These are phyloP conservation scores for Entomortierella chlamydospora DNA, from an alignment of 192 early-diverging fungal species.

Conservation along the genomic window DNA sequence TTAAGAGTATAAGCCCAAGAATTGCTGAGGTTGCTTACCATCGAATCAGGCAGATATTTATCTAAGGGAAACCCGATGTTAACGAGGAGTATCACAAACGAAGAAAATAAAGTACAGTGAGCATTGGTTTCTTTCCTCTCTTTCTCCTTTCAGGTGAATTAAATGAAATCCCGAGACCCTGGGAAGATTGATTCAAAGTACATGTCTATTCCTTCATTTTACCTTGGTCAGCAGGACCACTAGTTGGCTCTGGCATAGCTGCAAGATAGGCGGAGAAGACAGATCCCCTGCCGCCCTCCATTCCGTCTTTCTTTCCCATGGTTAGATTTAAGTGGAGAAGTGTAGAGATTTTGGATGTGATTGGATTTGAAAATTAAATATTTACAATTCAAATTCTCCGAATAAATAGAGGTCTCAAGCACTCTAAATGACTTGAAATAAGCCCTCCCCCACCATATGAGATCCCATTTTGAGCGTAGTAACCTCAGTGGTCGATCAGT, in stretches of 20 bases:
- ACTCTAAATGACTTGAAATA: no score
- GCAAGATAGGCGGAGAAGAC: conserved; percentile 37
- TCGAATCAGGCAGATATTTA: conserved; percentile 38
- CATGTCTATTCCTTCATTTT: conserved; percentile 1
- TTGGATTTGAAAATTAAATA: no score
- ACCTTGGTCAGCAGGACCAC: no score
- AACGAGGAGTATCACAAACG: no score
- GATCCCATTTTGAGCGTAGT: conserved; percentile 84
- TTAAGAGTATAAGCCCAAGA: neutral
- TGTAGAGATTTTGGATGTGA: neutral
- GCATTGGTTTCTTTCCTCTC: neutral
- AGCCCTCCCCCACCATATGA: no score
- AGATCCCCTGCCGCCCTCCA: conserved; percentile 24
- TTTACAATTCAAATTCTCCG: no score
- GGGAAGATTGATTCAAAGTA: neutral
- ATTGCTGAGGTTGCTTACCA: conserved; percentile 16
- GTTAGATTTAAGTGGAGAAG: neutral
- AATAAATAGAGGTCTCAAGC: no score
- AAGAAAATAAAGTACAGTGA: no score
- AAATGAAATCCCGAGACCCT: no score
- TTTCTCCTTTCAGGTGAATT: neutral
- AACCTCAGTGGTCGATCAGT: conserved; percentile 82
- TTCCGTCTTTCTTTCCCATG: conserved; percentile 47
- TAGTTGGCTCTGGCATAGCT: conserved; percentile 19
- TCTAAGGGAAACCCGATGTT: conserved; percentile 7